Base-by-base conservation (phyloP, 257 asterid genomes). In the Solanum ossicruentum region DNA sequence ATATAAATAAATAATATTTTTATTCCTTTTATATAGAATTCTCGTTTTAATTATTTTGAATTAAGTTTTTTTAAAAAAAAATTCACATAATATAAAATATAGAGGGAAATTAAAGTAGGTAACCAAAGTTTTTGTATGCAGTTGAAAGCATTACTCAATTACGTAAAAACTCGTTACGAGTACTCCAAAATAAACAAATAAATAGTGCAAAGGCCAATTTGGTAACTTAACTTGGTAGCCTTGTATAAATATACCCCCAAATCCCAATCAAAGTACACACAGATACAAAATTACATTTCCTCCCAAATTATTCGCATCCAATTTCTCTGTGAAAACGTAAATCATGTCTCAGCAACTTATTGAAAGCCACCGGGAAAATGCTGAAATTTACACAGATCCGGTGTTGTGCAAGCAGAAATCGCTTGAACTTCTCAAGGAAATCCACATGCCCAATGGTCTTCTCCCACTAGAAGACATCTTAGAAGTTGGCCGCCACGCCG, bases 401-500 rank as follows among this genome's bases (percentile, higher is more conserved):
- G 90, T 81, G 26, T 17, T 85, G 8, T 93, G 97, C 93, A 92
- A 93, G 92, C 84, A 86, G 86, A 93, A 95, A 82, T 90, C 94
- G 3, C 79, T 84, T 13, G 96, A 95, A 81, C 89, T 93, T 11
- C 90, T 95, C 52, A 87, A 86, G 85, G 92, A 88, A 72, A 90
- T 93, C 85, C 86, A 93, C 89, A 89, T 93, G 82, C 98, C 98
- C 4, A 89, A 49, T 7, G 96, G 97, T 10, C 91, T 95, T n/a
- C 94, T 95, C 72, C 97, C 98, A 8, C 85, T 93, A 1, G 92
- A 92, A 84, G 94, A 92, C 85, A 60, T 95, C 86, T 9, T 83
- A 1, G 97, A 95, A 87, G 94, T 92, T 13, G 98, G 97, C 18
- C 61, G 92, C 88, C 90, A 92, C 90, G 89, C 83, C 3, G 87